Evolutionary conservation across 2,329 filamentous ascomycete genomes (phyloP).

Genomic region (Fusarium torreyae): DNA sequence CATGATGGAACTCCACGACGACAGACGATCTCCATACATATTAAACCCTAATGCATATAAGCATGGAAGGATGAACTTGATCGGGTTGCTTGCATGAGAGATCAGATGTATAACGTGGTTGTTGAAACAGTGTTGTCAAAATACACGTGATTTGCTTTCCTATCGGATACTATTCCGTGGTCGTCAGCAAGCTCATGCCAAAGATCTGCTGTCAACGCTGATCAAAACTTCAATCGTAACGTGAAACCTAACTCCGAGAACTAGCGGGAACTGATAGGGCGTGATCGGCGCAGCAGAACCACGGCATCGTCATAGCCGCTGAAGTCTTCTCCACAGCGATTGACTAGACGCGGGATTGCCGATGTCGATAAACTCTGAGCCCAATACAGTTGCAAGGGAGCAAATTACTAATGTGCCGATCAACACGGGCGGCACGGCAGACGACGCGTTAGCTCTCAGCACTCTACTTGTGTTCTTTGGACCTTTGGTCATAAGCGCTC

Average conservation of each 20-base stretch:
- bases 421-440: too few species aligned
- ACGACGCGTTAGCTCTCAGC: too few species aligned
- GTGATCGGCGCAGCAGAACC: conserved; percentile 21
- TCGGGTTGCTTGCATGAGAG: too few species aligned
- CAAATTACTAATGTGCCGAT: neutral
- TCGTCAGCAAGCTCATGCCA: neutral
- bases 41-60: too few species aligned
- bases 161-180: neutral
- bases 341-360: conserved; percentile 39
- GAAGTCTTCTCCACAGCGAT: conserved; percentile 33
- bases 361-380: conserved; percentile 15
- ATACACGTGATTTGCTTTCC: too few species aligned
- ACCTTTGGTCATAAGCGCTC: conserved; percentile 13
- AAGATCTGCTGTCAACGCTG: conserved; percentile 16
- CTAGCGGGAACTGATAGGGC: conserved; percentile 5
- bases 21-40: too few species aligned
- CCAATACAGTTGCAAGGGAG: neutral
- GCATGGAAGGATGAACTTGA: too few species aligned
- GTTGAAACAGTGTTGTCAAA: too few species aligned
- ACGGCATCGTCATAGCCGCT: conserved; percentile 24
- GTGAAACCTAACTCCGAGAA: conserved; percentile 23
- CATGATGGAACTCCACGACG: too few species aligned
- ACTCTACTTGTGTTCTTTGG: too few species aligned
- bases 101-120: too few species aligned
- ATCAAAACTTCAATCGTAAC: conserved; percentile 23